Conservation (phyloP, 2,329 filamentous ascomycete species). For the Paracoccidioides brasiliensis region DNA sequence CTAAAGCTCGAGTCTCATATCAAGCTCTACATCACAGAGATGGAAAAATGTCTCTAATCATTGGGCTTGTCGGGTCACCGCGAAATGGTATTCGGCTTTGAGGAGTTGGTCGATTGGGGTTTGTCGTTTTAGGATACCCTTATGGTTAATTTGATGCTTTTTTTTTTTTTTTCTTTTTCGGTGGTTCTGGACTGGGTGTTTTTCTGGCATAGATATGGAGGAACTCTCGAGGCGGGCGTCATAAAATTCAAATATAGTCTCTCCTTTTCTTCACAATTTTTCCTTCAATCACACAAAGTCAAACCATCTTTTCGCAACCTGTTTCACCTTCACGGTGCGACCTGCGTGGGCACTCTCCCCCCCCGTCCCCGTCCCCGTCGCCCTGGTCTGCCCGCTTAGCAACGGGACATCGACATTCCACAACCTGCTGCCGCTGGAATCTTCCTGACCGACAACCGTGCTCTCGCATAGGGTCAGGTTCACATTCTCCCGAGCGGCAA, state of each 20-base stretch:
- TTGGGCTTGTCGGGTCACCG: neutral
- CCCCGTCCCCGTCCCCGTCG: slow-evolving; percentile 31
- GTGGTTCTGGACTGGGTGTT: neutral
- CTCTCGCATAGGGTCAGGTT: slow-evolving; percentile 32
- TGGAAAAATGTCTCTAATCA: slow-evolving; percentile 69
- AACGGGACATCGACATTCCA: slow-evolving; percentile 47
- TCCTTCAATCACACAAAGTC: slow-evolving; percentile 34
- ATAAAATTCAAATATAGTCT: neutral
- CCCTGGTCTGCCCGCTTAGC: slow-evolving; percentile 40
- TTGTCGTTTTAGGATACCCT: neutral
- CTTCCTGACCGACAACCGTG: slow-evolving; percentile 19
- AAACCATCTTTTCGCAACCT: slow-evolving; percentile 55
- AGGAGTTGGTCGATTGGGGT: neutral
- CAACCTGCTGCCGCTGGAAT: slow-evolving; percentile 21
- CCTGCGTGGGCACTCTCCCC: slow-evolving; percentile 45
- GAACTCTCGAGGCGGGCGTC: neutral
- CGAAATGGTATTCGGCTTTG: neutral
- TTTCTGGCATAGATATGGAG: neutral
- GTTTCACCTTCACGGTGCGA: slow-evolving; percentile 44
- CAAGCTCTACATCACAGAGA: slow-evolving; percentile 94
- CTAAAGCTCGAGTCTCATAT: slow-evolving; percentile 96
- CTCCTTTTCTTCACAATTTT: neutral
- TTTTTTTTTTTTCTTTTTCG: no score
- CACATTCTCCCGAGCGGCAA: slow-evolving; percentile 18
- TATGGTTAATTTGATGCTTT: neutral